phyloP scores from a whole-genome alignment of 352 stramenopile species.

The Peronospora belbahrii region DNA sequence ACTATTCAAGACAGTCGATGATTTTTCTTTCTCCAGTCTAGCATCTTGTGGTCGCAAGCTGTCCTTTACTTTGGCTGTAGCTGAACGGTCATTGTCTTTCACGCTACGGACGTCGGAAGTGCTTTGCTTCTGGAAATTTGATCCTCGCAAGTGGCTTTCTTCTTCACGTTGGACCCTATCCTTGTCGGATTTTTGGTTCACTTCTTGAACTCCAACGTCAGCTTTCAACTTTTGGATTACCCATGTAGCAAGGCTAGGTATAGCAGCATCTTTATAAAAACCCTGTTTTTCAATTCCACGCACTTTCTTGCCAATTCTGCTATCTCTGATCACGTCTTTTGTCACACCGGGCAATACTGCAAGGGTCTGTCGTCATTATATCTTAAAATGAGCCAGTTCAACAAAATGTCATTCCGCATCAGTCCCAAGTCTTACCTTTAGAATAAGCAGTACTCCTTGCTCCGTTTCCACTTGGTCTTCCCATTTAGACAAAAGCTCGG shows the following conservation, averaged over 20 bases:
- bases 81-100: conserved; percentile 4
- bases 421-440: conserved; percentile 39
- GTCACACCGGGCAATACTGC: conserved; percentile 50
- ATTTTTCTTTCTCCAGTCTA: conserved; percentile 9
- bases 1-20: conserved; percentile 5
- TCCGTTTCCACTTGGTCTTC: conserved; percentile 37
- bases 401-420: not conserved
- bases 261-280: conserved; percentile 19
- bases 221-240: conserved; percentile 55
- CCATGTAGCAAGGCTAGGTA: conserved; percentile 40
- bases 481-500: conserved; percentile 42
- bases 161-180: conserved; percentile 4
- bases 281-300: conserved; percentile 30
- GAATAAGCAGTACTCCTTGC: conserved; percentile 42
- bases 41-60: conserved; percentile 3
- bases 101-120: not conserved
- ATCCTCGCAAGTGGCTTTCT: conserved; percentile 5
- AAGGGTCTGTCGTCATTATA: conserved; percentile 28
- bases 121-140: conserved; percentile 7
- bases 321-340: conserved; percentile 29
- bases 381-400: not conserved
- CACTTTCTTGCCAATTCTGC: conserved; percentile 50
- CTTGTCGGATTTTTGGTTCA: conserved; percentile 4
- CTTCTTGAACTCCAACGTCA: conserved; percentile 14
- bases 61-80: not conserved